Base-by-base conservation (phyloP, 306 rosid species). In the Crataegus laevigata region DNA sequence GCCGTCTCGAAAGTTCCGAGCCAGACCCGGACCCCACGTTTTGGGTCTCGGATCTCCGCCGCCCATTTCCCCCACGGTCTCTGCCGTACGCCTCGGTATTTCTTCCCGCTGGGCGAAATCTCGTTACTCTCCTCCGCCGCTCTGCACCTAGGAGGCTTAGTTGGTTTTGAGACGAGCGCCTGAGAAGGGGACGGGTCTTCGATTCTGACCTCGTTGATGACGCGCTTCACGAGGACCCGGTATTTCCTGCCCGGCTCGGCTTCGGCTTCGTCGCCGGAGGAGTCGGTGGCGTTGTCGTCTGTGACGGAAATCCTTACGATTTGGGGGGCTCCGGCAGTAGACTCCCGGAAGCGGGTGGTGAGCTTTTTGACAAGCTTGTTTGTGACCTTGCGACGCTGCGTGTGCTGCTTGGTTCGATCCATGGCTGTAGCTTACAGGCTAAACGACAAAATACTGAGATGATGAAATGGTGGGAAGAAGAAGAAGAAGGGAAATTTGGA, bases 51-150 rank as follows among this genome's bases (percentile, higher is more conserved):
- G 52, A 89, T 89, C 76, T 89, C 94, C 1, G 91, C 91, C 0
- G 86, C 94, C 87, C 87, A 89, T 71, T 80, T 65, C 1, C 90
- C 91, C 91, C 91, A 84, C 2, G 77, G 85, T 47, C 94, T 73
- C 43, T 52, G 85, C 2, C 91, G 68, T 58, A 87, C 90, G 4
- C 94, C 91, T 2, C 90, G 72, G 36, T 54, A 86, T 54, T 71
- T 85, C 80, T n/a, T 83, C 1, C 15, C 78, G 9, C 26, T 42
- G 4, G 82, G 51, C 0, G 19, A 36, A 30, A 7, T 3, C 11
- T 62, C 38, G 22, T 17, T 62, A 19, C 67, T 62, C 21, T 34
- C 69, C 15, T 18, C 69, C 22, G 5, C n/a, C 12, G 15, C 15
- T 65, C 47, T 65, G 69, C 69, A 65, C 47, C 47, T 65, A 26